Evolutionary conservation across 139 green algal species (phyloP).

Genomic region (Nannochloris sp.): DNA sequence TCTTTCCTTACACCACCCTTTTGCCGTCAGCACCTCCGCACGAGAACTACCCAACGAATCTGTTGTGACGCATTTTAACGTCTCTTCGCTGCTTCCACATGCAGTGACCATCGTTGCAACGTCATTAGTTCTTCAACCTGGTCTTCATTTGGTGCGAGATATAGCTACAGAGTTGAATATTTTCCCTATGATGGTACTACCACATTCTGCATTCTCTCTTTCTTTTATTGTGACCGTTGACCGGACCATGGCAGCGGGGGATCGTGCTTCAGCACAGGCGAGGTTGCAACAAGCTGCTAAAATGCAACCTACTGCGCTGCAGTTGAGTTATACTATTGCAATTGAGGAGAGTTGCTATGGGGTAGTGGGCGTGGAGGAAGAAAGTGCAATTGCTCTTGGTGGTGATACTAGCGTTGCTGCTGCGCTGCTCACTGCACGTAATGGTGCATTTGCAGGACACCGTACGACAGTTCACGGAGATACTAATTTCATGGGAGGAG

Average conservation of each 20-base stretch:
- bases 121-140: conserved; percentile 23
- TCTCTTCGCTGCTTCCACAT: no score
- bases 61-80: no score
- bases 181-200: conserved; percentile 10
- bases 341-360: neutral
- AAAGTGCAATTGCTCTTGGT: conserved; percentile 10
- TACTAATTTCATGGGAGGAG: neutral
- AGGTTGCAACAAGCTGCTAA: conserved; percentile 7
- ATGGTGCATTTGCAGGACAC: neutral
- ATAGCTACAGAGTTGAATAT: conserved; percentile 3
- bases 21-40: conserved; percentile 7
- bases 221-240: conserved; percentile 8
- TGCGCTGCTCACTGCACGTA: no score
- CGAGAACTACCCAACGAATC: no score
- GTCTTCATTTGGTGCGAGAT: neutral
- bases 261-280: neutral
- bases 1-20: conserved; percentile 19
- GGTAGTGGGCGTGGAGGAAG: neutral
- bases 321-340: conserved; percentile 12
- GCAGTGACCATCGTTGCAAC: no score
- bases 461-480: neutral
- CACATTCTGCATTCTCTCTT: conserved; percentile 1
- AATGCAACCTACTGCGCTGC: conserved; percentile 9
- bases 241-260: neutral
- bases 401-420: neutral